These are phyloP conservation scores for Neurospora sp. DNA, from an alignment of 495 filamentous ascomycete genomes.

Conservation along the genomic window DNA sequence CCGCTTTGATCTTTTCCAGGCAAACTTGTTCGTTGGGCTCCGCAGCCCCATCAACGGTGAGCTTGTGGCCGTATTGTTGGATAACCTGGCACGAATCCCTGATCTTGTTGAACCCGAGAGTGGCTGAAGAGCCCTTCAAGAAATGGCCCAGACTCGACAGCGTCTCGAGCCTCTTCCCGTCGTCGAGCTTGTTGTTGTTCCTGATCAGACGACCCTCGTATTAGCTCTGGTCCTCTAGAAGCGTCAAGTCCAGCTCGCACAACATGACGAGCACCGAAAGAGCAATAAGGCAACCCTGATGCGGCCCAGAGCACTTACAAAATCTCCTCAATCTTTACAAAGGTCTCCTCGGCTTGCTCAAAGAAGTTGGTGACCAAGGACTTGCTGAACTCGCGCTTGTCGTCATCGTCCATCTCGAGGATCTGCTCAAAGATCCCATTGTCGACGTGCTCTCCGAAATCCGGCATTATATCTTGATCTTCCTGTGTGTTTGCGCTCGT, in stretches of 20 bases:
- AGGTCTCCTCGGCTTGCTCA: constrained; percentile 79
- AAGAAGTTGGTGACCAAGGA: constrained; percentile 91
- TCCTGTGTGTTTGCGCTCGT: constrained; percentile 8
- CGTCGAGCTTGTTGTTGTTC: constrained; percentile 39
- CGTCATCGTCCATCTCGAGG: constrained; percentile 90
- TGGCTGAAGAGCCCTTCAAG: constrained; percentile 96
- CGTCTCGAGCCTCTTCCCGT: constrained; percentile 45
- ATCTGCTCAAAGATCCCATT: constrained; percentile 80
- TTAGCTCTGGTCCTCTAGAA: constrained; percentile 3
- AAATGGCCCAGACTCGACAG: constrained; percentile 88
- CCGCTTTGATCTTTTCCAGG: constrained; percentile 57
- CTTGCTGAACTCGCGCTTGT: constrained; percentile 64
- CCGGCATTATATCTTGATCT: constrained; percentile 22
- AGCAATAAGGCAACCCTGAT: not conserved
- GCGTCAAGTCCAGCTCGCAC: not conserved
- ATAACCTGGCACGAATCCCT: constrained; percentile 93
- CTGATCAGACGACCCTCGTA: constrained; percentile 3
- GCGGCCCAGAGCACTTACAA: constrained; percentile 50
- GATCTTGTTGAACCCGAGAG: constrained; percentile 84
- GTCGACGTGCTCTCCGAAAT: constrained; percentile 66
- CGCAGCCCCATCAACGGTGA: constrained; percentile 62
- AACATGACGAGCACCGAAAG: not conserved
- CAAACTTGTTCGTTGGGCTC: constrained; percentile 56
- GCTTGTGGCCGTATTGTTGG: constrained; percentile 75
- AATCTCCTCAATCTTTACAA: constrained; percentile 69